Evolutionary conservation across 805 yeast genomes (phyloP), one percentile per base, ranked within the genome.

Genomic region (Pichia gijzeniarum): DNA sequence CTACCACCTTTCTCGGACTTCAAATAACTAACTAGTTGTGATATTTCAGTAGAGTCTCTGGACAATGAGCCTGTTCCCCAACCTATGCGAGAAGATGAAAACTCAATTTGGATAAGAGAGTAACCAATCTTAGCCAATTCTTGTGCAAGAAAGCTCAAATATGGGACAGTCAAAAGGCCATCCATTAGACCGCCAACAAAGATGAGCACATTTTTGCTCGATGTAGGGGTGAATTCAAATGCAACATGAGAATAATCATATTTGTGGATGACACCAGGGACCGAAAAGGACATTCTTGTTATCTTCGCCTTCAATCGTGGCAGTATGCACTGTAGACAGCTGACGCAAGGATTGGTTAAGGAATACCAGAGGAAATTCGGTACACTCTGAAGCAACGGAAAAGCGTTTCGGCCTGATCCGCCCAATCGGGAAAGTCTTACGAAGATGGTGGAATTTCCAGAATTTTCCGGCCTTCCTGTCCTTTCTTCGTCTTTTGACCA

Each of bases 171-270:
- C 37, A 79, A 56, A n/a, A 83, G 62, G 0, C 90, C 90, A 57
- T 85, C 87, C 14, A 74, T 67, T 20, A 86, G 65, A 0, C 95
- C 95, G 9, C 84, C 95, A 22, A 86, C 69, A 55, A 86, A 82
- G 3, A 88, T 54, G 0, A 88, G 53, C 0, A 80, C 81, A 40
- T 85, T 79, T 1, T 66, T 60, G 1, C 65, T 58, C 13, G 36
- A 30, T 6, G 41, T 38, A 8, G 49, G 48, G 3, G 62, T 62
- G 51, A 78, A 75, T 55, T 80, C 85, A 53, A 80, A 79, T 0
- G 84, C 85, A 18, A 73, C 73, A 32, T 71, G 54, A 32, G 66
- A 66, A 5, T 60, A 51, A 2, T 67, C 60, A 54, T 74, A 80
- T 34, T 67, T 70, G 52, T 77, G 80, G 7, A 77, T 56, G 16